These are phyloP conservation scores for Eucalyptus sp. DNA, from an alignment of 345 rosid genomes.

Conservation along the genomic window DNA sequence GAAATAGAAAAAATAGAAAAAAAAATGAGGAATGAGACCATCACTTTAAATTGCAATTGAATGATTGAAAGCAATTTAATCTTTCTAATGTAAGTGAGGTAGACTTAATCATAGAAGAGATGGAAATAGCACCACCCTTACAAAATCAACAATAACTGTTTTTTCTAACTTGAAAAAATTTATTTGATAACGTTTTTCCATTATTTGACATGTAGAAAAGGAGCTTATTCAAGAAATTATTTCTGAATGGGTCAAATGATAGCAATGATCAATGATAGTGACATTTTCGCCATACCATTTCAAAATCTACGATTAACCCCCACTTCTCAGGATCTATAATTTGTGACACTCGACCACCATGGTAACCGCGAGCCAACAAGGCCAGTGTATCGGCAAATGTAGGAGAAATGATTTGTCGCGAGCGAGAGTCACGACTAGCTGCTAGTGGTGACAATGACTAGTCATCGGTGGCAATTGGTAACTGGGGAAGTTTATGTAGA, in stretches of 20 bases:
- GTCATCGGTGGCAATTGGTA: neutral
- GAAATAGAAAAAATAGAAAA: no score
- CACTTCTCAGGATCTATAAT: neutral
- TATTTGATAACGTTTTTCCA: neutral
- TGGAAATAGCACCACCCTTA: neutral
- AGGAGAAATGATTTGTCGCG: neutral
- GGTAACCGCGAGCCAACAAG: neutral
- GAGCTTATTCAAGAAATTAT: neutral
- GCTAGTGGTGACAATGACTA: neutral
- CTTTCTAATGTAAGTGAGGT: neutral
- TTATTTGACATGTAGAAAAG: neutral
- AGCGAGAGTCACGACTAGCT: neutral
- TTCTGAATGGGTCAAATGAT: neutral
- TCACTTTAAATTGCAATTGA: neutral
- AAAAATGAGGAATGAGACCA: rapidly evolving
- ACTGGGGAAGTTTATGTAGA: neutral
- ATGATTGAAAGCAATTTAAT: neutral
- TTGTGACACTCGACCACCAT: neutral
- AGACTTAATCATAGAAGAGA: no score
- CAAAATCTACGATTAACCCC: neutral
- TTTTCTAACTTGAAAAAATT: neutral
- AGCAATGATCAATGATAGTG: neutral
- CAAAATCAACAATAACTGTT: no score
- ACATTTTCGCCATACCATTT: neutral
- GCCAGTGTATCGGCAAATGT: neutral